Conservation (phyloP, 2,329 filamentous ascomycete species). For the Moelleriella libera region DNA sequence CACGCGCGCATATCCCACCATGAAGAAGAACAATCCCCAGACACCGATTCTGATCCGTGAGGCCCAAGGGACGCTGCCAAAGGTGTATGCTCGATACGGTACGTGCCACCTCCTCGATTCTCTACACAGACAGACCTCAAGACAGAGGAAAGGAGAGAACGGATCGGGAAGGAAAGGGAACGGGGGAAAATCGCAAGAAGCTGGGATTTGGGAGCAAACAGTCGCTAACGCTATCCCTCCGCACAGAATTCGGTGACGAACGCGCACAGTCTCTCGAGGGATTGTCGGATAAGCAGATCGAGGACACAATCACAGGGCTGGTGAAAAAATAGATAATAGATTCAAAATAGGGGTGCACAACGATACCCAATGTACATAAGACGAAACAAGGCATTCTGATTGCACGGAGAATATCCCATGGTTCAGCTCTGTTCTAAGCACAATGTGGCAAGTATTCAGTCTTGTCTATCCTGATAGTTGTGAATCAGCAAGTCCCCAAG, state of each 20-base stretch:
- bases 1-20: constrained; percentile 81
- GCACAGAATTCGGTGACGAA: constrained; percentile 39
- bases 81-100: constrained; percentile 90
- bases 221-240: too few relatives aligned
- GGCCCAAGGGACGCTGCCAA: constrained; percentile 69
- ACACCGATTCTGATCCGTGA: constrained; percentile 92
- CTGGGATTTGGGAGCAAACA: too few relatives aligned
- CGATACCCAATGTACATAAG: too few relatives aligned
- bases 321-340: constrained; percentile 23
- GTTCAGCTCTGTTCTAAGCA: too few relatives aligned
- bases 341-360: not conserved
- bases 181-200: too few relatives aligned
- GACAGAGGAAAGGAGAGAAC: too few relatives aligned
- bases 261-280: constrained; percentile 44
- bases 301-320: constrained; percentile 40
- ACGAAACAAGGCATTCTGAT: not conserved
- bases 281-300: constrained; percentile 45
- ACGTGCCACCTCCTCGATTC: constrained; percentile 7
- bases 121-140: not conserved
- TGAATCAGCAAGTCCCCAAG: too few relatives aligned
- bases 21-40: constrained; percentile 98
- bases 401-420: too few relatives aligned
- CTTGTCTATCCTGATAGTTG: too few relatives aligned
- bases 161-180: too few relatives aligned
- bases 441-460: too few relatives aligned